Conservation (phyloP, 306 rosid genomes). For the Medicago lupulina region DNA sequence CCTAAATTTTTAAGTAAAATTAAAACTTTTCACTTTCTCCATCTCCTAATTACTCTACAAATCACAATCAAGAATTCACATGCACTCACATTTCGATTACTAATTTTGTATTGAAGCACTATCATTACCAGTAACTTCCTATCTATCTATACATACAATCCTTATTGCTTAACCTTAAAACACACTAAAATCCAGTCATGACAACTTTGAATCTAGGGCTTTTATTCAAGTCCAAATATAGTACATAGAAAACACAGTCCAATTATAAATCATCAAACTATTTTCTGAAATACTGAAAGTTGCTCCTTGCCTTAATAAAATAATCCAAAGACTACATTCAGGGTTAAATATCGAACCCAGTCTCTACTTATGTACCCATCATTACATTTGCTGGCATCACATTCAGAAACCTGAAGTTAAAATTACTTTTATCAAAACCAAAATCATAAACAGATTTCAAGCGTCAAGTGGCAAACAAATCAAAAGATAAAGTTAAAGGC, state of each 20-base stretch:
- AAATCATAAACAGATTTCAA: neutral
- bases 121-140: neutral
- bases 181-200: neutral
- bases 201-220: neutral
- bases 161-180: neutral
- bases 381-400: neutral
- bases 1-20: too few relatives aligned
- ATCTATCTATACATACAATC: neutral
- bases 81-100: too few relatives aligned
- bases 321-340: neutral
- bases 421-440: neutral
- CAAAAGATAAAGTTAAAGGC: neutral
- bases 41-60: too few relatives aligned
- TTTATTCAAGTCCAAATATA: too few relatives aligned
- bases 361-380: neutral
- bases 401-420: neutral
- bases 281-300: neutral
- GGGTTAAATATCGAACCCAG: neutral
- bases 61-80: too few relatives aligned
- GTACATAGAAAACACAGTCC: neutral
- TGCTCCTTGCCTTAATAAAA: neutral
- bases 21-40: too few relatives aligned
- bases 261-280: conserved; percentile 1
- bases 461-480: neutral
- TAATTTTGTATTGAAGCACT: too few relatives aligned